Percentiles rank a stretch among this genome's conserved stretches.
phyloP scores from a whole-genome alignment of 2,329 filamentous ascomycete species.

The Colletotrichum godetiae region DNA sequence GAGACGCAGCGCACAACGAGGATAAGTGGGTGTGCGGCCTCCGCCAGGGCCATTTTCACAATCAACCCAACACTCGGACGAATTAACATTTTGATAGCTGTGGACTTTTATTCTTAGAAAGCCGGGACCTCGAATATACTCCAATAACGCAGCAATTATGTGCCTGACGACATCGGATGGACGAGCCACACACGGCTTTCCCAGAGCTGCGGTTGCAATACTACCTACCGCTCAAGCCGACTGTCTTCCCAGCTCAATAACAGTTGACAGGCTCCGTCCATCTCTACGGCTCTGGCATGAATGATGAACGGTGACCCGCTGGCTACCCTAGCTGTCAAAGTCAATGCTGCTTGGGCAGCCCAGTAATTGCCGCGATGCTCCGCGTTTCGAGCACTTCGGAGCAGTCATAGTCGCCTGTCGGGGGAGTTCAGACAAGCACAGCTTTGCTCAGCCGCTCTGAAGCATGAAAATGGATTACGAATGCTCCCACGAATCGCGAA shows the following conservation, averaged over 20 bases:
- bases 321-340: slow-evolving; percentile 14
- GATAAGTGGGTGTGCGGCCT: slow-evolving; percentile 29
- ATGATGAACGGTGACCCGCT: slow-evolving; percentile 26
- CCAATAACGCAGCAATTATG: slow-evolving; percentile 1
- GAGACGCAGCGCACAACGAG: slow-evolving; percentile 16
- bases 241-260: slow-evolving; percentile 23
- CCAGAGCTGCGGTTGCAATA: slow-evolving; percentile 6
- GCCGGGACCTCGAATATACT: not conserved
- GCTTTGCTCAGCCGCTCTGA: slow-evolving; percentile 17
- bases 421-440: slow-evolving; percentile 5
- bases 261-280: slow-evolving; percentile 12
- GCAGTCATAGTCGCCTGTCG: slow-evolving; percentile 4
- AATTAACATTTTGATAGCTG: slow-evolving; percentile 6
- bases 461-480: slow-evolving; percentile 29
- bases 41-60: slow-evolving; percentile 29
- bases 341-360: slow-evolving; percentile 30
- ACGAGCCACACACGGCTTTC: slow-evolving; percentile 27
- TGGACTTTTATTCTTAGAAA: slow-evolving; percentile 33
- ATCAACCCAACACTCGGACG: slow-evolving; percentile 28
- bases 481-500: slow-evolving; percentile 20
- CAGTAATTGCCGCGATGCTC: slow-evolving; percentile 20
- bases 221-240: not conserved
- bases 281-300: slow-evolving; percentile 34
- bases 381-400: slow-evolving; percentile 18
- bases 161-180: slow-evolving; percentile 31